phyloP scores from a whole-genome alignment of 202 grass and related monocot species.

The Eragrostis tef region DNA sequence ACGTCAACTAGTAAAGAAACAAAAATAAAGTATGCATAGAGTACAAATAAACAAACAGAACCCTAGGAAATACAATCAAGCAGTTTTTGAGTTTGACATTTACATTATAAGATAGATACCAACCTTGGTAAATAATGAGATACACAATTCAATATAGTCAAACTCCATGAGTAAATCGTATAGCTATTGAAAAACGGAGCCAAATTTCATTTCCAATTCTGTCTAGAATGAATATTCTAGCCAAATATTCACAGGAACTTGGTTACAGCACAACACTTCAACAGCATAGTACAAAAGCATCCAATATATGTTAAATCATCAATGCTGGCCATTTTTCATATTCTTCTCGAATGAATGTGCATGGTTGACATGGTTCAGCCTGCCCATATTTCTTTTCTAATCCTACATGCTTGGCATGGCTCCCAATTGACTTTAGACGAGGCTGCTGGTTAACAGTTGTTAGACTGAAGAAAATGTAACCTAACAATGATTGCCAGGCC shows the following conservation, averaged over 20 bases:
- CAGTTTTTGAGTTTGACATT: too few relatives aligned
- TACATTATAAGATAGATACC: too few relatives aligned
- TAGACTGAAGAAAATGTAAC: not conserved
- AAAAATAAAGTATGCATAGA: too few relatives aligned
- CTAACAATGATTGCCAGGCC: not conserved
- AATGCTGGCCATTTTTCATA: not conserved
- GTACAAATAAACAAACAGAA: too few relatives aligned
- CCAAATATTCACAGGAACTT: not conserved
- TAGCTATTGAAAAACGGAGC: too few relatives aligned
- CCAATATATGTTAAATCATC: not conserved
- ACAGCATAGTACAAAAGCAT: not conserved
- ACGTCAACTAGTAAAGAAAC: too few relatives aligned
- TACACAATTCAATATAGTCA: too few relatives aligned
- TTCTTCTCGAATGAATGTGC: constrained; percentile 1
- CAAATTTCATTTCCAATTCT: too few relatives aligned
- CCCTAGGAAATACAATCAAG: too few relatives aligned
- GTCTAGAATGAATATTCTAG: not conserved
- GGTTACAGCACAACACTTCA: not conserved
- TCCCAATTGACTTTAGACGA: not conserved
- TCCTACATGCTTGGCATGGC: not conserved
- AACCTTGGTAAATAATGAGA: too few relatives aligned
- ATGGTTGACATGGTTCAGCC: not conserved
- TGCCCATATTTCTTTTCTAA: not conserved
- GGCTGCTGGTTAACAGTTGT: not conserved
- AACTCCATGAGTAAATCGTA: too few relatives aligned